Conservation (phyloP, 73 alveolate genomes). For the Blepharisma japonicum region DNA sequence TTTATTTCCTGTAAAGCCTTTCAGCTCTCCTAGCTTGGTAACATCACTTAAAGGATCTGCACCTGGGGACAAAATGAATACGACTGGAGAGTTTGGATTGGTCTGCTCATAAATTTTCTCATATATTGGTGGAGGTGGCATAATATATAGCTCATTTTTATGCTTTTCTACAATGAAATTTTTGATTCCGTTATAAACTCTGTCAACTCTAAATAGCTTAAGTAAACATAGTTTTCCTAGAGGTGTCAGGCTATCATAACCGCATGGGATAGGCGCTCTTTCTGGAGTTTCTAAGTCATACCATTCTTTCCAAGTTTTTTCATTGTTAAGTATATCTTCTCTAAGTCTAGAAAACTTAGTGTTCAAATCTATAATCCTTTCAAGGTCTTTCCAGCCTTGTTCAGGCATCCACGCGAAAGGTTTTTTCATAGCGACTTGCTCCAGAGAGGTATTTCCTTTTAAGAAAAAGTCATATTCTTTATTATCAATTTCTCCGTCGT, state of each 20-base stretch:
- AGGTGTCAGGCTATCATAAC: conserved; percentile 73
- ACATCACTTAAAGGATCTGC: conserved; percentile 97
- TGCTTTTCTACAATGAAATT: conserved; percentile 78
- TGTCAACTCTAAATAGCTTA: conserved; percentile 93
- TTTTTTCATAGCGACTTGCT: conserved; percentile 70
- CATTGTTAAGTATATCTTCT: conserved; percentile 76
- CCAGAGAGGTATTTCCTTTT: conserved; percentile 98
- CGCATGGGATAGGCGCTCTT: conserved; percentile 89
- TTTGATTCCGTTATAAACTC: conserved; percentile 89
- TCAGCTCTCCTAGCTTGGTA: conserved; percentile 93
- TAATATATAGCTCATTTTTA: conserved; percentile 69
- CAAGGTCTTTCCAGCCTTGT: conserved; percentile 98
- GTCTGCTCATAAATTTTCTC: conserved; percentile 95
- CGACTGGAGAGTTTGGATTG: conserved; percentile 93
- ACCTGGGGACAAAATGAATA: conserved; percentile 98
- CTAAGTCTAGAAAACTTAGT: conserved; percentile 74
- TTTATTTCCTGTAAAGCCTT: conserved; percentile 88
- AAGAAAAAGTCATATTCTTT: conserved; percentile 98
- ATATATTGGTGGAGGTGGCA: conserved; percentile 85
- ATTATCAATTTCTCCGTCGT: conserved; percentile 92
- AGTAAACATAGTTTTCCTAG: conserved; percentile 75
- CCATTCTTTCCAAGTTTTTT: conserved; percentile 96
- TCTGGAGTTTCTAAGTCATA: conserved; percentile 99
- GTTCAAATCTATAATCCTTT: conserved; percentile 77
- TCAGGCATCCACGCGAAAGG: conserved; percentile 85